Percentiles rank a stretch among this genome's conserved stretches.
phyloP scores from a whole-genome alignment of 2,329 filamentous ascomycete species.

The Fusarium musae region DNA sequence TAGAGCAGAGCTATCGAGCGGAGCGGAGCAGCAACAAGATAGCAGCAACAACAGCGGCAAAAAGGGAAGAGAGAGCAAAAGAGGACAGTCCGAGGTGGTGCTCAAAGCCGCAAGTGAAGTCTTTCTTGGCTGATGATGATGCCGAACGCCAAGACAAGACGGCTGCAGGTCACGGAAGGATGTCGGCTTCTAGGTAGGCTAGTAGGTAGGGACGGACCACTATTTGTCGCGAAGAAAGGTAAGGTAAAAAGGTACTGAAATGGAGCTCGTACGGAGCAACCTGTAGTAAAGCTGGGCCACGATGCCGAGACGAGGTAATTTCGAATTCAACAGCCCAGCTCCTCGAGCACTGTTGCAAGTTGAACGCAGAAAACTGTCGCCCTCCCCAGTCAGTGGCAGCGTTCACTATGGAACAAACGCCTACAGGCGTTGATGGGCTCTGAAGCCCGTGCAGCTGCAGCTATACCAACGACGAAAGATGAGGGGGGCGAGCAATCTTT shows the following conservation, averaged over 20 bases:
- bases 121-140: constrained; percentile 32
- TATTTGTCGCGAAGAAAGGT: background rate
- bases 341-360: background rate
- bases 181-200: constrained; percentile 25
- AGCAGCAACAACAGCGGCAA: background rate
- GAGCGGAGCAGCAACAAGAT: constrained; percentile 1
- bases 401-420: constrained; percentile 30
- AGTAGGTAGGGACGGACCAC: background rate
- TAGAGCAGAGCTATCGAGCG: constrained; percentile 19
- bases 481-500: constrained; percentile 25
- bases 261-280: background rate
- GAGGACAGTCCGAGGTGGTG: background rate
- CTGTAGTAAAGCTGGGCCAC: constrained; percentile 13
- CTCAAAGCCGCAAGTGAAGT: background rate
- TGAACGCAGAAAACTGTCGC: background rate
- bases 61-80: background rate
- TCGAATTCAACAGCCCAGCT: background rate
- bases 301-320: constrained; percentile 4
- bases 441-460: constrained; percentile 34
- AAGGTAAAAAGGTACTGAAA: background rate
- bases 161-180: constrained; percentile 38
- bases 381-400: constrained; percentile 39
- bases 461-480: constrained; percentile 30
- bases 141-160: constrained; percentile 36
- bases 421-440: constrained; percentile 41